Evolutionary conservation across 108 stramenopile genomes (phyloP), one percentile per base, ranked within the genome.

Genomic region (Skeletonema tropicum): DNA sequence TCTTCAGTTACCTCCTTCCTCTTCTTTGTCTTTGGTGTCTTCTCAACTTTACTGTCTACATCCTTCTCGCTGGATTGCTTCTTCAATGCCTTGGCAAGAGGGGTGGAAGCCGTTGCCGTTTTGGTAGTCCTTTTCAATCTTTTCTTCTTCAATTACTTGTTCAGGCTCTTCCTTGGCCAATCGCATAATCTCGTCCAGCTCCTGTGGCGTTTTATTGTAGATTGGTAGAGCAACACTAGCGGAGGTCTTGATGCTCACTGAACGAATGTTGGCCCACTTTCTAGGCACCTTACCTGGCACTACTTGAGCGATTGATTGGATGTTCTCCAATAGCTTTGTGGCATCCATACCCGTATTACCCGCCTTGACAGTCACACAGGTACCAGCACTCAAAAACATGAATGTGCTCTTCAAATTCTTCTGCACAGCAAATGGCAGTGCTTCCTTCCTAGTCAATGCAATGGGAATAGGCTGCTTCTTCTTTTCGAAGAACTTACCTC

Each of bases 401-500:
- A 88, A 94, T 5, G 97, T 96, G 29, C 85, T 77, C 46, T 68
- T 78, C 64, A 96, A 71, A 12, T 84, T 83, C 57, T 71, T 85
- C 48, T 77, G 76, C 60, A 94, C 79, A 63, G 83, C 67, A 80
- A 86, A 83, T 12, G 90, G 87, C 83, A 96, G 71, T 19, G 88
- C 85, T 66, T 91, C 85, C 64, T 89, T 78, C 30, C 92, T 82
- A 10, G 85, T 87, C 52, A 98, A 60, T 26, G 67, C 69, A 31
- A 98, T 71, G 11, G 97, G 93, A 68, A 97, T 74, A 13, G 96
- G 96, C 66, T 94, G 92, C 79, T 92, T 96, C 85, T 97, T 97
- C 67, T 83, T 88, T 48, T 90, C 83, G 58, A 92, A 91, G 83
- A 98, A 98, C 29, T 86, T 85, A 75, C 88, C 94, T 21, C 97